Percentiles rank a stretch among this genome's conserved stretches.
phyloP scores from a whole-genome alignment of 495 filamentous ascomycete genomes.

The Xylaria scruposa region DNA sequence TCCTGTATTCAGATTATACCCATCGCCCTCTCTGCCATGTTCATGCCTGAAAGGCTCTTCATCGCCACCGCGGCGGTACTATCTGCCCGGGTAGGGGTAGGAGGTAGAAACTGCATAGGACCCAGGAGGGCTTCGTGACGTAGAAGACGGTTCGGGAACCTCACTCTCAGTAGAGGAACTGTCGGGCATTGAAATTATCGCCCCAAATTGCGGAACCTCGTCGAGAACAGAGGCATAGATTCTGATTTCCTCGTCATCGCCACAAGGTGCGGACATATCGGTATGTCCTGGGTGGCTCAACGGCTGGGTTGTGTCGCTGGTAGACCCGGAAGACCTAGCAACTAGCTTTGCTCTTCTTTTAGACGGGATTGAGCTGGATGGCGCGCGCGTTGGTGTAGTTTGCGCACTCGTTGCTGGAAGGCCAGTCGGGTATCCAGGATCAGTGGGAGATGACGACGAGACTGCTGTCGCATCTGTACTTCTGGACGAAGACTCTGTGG shows the following conservation, averaged over 20 bases:
- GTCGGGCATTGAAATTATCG: slow-evolving; percentile 7
- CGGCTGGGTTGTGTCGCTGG: background rate
- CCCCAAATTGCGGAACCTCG: slow-evolving; percentile 2
- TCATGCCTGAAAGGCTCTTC: background rate
- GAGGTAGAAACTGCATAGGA: slow-evolving; percentile 10
- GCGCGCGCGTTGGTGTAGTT: background rate
- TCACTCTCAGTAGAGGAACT: slow-evolving; percentile 16
- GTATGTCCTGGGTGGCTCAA: slow-evolving; percentile 9
- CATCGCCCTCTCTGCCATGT: background rate
- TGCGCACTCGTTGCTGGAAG: slow-evolving; percentile 12
- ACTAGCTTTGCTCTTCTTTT: slow-evolving; percentile 30
- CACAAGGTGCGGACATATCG: slow-evolving; percentile 19
- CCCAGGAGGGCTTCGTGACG: background rate
- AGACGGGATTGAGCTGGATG: slow-evolving; percentile 23
- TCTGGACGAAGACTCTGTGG: slow-evolving; percentile 23
- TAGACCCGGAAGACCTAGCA: slow-evolving; percentile 24
- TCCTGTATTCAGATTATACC: background rate
- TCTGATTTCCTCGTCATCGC: background rate
- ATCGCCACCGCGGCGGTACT: background rate
- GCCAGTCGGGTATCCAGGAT: slow-evolving; percentile 28
- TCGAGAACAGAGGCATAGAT: background rate
- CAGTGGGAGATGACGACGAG: background rate
- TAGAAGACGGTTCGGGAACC: background rate
- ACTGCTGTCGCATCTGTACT: slow-evolving; percentile 25
- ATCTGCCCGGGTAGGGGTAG: background rate